Evolutionary conservation across 2,329 filamentous ascomycete species (phyloP).

Genomic region (Ceratocystis ficicola): DNA sequence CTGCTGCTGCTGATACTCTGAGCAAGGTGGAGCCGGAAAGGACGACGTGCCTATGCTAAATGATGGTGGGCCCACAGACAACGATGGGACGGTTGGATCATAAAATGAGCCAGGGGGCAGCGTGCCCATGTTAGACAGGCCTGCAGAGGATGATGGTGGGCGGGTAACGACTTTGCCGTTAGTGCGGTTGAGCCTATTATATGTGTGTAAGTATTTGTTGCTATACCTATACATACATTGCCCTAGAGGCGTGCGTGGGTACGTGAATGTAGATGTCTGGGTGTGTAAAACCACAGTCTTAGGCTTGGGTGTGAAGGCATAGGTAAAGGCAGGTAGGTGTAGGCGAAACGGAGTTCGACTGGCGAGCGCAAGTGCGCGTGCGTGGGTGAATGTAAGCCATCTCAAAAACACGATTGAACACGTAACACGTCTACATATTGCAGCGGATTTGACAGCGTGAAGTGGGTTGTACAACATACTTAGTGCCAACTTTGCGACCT

Average conservation of each 20-base stretch:
- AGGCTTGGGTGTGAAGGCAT: background rate
- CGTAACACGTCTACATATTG: background rate
- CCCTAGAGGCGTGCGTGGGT: background rate
- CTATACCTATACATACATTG: background rate
- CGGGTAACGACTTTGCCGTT: conserved; percentile 19
- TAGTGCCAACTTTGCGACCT: conserved; percentile 31
- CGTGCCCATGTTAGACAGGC: conserved; percentile 6
- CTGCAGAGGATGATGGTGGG: conserved; percentile 12
- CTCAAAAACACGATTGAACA: conserved; percentile 6
- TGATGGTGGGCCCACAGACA: background rate
- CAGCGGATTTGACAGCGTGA: background rate
- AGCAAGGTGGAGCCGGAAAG: background rate
- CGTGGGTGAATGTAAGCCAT: conserved; percentile 13
- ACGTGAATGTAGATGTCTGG: background rate
- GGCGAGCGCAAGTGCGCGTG: background rate
- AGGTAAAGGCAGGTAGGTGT: background rate
- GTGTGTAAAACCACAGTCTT: background rate
- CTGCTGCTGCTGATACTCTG: background rate
- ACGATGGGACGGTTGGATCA: background rate
- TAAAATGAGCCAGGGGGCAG: background rate
- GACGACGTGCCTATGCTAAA: background rate
- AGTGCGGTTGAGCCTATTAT: conserved; percentile 18
- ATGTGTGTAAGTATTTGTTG: background rate
- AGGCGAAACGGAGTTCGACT: no score
- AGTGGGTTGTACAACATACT: conserved; percentile 24